phyloP scores from a whole-genome alignment of 2,329 filamentous ascomycete species.

The Chaetomium sp. region DNA sequence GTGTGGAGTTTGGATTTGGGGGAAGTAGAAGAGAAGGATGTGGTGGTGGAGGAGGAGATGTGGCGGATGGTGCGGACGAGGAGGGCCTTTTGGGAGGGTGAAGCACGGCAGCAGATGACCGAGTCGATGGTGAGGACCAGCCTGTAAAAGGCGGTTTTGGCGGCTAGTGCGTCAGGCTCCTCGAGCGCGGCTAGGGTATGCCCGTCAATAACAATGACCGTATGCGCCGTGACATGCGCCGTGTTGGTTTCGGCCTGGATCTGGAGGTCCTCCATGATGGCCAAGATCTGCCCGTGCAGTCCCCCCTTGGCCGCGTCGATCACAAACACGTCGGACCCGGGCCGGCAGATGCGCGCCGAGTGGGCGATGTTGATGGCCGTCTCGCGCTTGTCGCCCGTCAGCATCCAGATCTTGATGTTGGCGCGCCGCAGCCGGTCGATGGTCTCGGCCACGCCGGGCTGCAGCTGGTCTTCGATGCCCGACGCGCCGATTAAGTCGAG shows the following conservation, averaged over 20 bases:
- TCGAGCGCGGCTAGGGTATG: constrained; percentile 71
- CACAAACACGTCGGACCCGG: constrained; percentile 70
- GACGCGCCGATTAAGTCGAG: constrained; percentile 84
- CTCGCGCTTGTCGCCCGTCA: constrained; percentile 88
- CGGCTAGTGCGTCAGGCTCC: constrained; percentile 38
- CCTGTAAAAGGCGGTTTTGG: constrained; percentile 62
- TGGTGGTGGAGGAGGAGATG: background rate
- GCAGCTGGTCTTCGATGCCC: constrained; percentile 89
- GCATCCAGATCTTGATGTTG: constrained; percentile 94
- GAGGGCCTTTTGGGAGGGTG: constrained; percentile 75
- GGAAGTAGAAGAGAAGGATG: constrained; percentile 35
- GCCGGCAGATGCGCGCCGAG: constrained; percentile 68
- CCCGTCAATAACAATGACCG: constrained; percentile 72
- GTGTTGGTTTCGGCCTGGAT: constrained; percentile 45
- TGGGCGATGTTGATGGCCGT: constrained; percentile 90
- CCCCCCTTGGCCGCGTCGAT: constrained; percentile 59
- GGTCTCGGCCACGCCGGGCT: constrained; percentile 81
- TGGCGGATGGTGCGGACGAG: constrained; percentile 68
- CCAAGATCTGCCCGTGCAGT: constrained; percentile 59
- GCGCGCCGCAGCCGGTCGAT: constrained; percentile 84
- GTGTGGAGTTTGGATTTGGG: background rate
- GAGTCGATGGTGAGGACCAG: constrained; percentile 71
- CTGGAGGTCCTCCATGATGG: constrained; percentile 41
- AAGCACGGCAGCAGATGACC: constrained; percentile 83
- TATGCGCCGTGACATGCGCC: constrained; percentile 53